Conservation (phyloP, 176 grass and related monocot genomes). For the Chrysopogon serrulatus region DNA sequence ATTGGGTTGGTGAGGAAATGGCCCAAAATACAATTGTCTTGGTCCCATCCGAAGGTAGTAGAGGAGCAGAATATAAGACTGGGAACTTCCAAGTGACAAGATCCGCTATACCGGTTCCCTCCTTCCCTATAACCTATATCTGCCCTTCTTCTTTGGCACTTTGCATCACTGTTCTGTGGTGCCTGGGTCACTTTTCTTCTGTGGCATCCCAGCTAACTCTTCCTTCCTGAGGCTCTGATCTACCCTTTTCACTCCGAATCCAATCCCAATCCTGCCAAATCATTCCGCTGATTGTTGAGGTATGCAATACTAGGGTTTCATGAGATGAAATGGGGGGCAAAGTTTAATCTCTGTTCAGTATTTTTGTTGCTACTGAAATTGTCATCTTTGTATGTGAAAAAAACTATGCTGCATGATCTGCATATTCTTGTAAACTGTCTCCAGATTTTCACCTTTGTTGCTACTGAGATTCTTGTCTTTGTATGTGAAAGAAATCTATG, state of each 20-base stretch:
- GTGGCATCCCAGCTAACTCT: not conserved
- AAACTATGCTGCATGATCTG: not conserved
- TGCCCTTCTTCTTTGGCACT: not conserved
- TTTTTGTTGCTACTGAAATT: not conserved
- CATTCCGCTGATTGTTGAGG: not conserved
- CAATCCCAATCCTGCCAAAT: not conserved
- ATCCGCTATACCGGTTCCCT: not conserved
- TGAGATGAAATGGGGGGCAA: not conserved
- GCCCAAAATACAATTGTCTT: not conserved
- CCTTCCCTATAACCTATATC: not conserved
- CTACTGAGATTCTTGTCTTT: not conserved
- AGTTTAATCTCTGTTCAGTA: not conserved
- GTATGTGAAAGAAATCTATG: not conserved
- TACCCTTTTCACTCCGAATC: not conserved
- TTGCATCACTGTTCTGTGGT: not conserved
- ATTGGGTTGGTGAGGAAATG: not conserved
- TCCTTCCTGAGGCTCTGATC: not conserved
- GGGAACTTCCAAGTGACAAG: not conserved
- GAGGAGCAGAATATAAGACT: not conserved
- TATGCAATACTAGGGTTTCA: not conserved
- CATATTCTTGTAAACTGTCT: not conserved
- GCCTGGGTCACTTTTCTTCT: not conserved
- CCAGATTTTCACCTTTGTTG: constrained; percentile 11
- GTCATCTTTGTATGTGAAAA: not conserved
- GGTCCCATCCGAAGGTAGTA: not conserved